Evolutionary conservation across 257 asterid species (phyloP).

Genomic region (Nicotiana benthamiana): DNA sequence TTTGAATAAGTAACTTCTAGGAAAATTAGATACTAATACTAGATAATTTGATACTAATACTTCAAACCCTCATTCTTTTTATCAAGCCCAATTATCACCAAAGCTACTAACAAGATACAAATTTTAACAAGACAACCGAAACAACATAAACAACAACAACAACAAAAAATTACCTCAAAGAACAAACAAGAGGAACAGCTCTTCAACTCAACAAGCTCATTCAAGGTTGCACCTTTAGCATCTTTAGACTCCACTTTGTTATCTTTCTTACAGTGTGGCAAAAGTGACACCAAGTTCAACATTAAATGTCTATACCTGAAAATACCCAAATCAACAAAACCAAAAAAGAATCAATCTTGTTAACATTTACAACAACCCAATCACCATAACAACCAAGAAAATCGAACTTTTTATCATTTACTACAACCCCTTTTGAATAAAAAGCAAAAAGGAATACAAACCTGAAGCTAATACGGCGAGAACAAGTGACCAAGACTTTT

Average conservation of each 20-base stretch:
- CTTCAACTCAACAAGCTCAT: constrained; percentile 91
- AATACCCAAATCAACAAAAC: background rate
- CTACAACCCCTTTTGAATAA: background rate
- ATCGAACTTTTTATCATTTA: background rate
- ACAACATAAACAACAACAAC: background rate
- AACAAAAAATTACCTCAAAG: constrained; percentile 57
- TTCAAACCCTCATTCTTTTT: background rate
- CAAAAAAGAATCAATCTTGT: background rate
- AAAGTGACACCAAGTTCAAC: constrained; percentile 77
- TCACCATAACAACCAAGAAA: background rate
- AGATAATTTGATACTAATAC: background rate
- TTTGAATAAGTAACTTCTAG: too few relatives aligned
- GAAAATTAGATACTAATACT: too few relatives aligned
- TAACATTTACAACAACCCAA: background rate
- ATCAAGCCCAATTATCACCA: background rate
- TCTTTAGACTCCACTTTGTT: constrained; percentile 83
- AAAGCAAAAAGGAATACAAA: constrained; percentile 3
- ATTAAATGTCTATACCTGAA: constrained; percentile 93
- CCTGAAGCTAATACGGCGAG: constrained; percentile 93
- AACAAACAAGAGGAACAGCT: constrained; percentile 84
- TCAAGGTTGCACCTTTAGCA: constrained; percentile 85
- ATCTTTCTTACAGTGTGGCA: constrained; percentile 92
- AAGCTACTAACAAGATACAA: background rate
- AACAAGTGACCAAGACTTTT: constrained; percentile 78
- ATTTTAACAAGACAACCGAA: background rate